Conservation (phyloP, 2,329 filamentous ascomycete genomes). For the Microsporum ferrugineum region DNA sequence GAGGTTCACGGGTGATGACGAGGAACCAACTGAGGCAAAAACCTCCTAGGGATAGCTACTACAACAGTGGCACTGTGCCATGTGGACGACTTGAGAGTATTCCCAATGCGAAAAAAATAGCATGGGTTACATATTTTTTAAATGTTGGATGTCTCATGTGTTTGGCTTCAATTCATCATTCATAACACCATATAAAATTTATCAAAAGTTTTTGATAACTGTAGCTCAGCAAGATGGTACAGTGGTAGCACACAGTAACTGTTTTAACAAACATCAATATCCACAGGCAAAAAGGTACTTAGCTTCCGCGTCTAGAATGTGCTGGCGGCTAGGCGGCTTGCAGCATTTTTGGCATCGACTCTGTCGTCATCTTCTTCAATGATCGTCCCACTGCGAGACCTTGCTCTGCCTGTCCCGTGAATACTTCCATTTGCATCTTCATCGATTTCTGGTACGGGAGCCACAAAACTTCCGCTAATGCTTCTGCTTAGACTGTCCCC, state of each 20-base stretch:
- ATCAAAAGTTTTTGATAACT: background rate
- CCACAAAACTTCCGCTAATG: constrained; percentile 59
- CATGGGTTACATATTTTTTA: no score
- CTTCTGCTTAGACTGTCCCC: constrained; percentile 68
- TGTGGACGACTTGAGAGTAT: no score
- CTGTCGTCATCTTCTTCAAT: constrained; percentile 72
- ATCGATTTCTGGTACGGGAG: constrained; percentile 52
- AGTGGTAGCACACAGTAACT: background rate
- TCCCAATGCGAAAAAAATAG: no score
- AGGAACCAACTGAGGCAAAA: background rate
- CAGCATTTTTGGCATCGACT: constrained; percentile 89
- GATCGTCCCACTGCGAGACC: constrained; percentile 30
- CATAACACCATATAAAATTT: background rate
- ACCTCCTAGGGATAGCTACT: background rate
- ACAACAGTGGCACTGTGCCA: no score
- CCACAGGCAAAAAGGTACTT: background rate
- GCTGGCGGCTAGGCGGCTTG: constrained; percentile 83
- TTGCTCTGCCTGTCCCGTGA: constrained; percentile 35
- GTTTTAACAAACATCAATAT: background rate
- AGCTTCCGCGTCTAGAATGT: constrained; percentile 58
- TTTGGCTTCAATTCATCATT: background rate
- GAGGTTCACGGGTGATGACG: constrained; percentile 14
- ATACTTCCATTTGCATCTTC: constrained; percentile 42
- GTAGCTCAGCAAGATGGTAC: background rate
- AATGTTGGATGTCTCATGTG: no score